A percentile compares a stretch with the other conserved stretches of the same genome.
phyloP scores from a whole-genome alignment of 192 early-diverging fungal genomes.

The Linnemannia hyalina region DNA sequence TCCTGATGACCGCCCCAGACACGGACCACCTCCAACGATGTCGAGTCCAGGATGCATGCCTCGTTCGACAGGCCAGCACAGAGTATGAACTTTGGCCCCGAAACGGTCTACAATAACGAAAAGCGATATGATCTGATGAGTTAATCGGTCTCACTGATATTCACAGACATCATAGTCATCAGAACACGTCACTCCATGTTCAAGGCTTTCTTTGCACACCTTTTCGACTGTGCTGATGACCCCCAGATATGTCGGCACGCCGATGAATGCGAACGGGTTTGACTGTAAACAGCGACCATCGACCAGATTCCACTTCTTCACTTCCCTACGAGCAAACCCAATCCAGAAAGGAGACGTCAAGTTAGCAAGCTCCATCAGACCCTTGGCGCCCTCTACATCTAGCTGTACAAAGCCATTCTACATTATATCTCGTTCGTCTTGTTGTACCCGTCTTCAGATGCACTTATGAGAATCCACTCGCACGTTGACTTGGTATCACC shows the following conservation, averaged over 20 bases:
- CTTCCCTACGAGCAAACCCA: slow-evolving; percentile 46
- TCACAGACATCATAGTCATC: background rate
- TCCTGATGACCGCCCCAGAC: slow-evolving; percentile 71
- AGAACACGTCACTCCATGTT: background rate
- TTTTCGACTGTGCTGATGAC: slow-evolving; percentile 52
- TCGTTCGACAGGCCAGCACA: slow-evolving; percentile 68
- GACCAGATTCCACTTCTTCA: slow-evolving; percentile 63
- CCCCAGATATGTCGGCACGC: slow-evolving; percentile 61
- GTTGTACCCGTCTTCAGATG: slow-evolving; percentile 68
- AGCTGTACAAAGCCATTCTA: background rate
- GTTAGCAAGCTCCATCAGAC: background rate
- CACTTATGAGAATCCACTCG: slow-evolving; percentile 67
- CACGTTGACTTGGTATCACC: slow-evolving; percentile 55
- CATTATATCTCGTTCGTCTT: background rate
- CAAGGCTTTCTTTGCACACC: background rate
- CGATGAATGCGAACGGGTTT: slow-evolving; percentile 59
- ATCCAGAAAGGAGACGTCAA: background rate
- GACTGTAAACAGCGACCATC: slow-evolving; percentile 68
- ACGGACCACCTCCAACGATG: slow-evolving; percentile 66
- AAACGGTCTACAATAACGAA: background rate
- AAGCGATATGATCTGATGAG: background rate
- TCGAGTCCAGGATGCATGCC: slow-evolving; percentile 64
- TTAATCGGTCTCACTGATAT: background rate
- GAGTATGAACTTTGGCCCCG: slow-evolving; percentile 60
- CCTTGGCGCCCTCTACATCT: too few species aligned